Evolutionary conservation across 2,329 filamentous ascomycete genomes (phyloP).

Genomic region (Leptographium procerum): DNA sequence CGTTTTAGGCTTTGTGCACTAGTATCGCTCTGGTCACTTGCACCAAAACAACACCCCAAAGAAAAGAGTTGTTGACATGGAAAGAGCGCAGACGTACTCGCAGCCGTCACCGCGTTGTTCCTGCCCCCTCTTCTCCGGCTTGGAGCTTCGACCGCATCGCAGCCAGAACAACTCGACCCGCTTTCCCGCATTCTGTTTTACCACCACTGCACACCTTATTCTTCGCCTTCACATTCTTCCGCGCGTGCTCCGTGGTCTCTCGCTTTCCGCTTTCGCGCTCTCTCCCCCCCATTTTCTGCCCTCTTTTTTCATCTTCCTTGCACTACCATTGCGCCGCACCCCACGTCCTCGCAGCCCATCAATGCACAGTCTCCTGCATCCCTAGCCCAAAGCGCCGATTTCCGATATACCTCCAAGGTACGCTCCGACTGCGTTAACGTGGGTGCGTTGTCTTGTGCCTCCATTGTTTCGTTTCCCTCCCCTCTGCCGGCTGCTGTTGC

Average conservation of each 20-base stretch:
- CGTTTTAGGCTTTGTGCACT: background rate
- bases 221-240: background rate
- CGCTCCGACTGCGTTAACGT: background rate
- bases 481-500: background rate
- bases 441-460: background rate
- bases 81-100: background rate
- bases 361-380: constrained; percentile 11
- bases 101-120: background rate
- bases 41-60: background rate
- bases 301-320: background rate
- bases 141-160: constrained; percentile 4
- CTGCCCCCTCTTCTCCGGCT: background rate
- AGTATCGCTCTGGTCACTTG: background rate
- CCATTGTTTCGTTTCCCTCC: background rate
- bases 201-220: background rate
- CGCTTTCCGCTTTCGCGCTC: background rate
- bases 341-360: constrained; percentile 12
- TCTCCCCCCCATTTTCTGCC: background rate
- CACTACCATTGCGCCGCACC: constrained; percentile 7
- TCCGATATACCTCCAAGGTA: background rate
- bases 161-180: constrained; percentile 8
- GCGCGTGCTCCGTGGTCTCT: background rate
- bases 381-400: constrained; percentile 6
- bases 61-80: constrained; percentile 3
- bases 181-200: constrained; percentile 11